These are phyloP conservation scores for Anthracocystis panici-leucophaei DNA, from an alignment of 1,284 basidiomycete genomes.

Conservation along the genomic window DNA sequence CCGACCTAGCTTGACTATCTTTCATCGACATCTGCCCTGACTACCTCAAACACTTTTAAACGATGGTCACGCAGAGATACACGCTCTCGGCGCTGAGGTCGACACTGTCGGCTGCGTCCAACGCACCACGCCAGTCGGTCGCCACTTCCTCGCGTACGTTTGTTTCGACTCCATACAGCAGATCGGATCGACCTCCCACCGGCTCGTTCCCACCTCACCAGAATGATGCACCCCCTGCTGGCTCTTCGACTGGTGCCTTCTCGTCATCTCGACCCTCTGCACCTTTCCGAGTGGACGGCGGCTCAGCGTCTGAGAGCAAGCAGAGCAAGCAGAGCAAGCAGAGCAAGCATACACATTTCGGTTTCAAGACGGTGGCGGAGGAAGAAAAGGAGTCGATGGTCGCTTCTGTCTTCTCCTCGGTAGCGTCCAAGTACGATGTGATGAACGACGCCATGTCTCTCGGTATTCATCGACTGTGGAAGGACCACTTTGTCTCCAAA, in stretches of 20 bases:
- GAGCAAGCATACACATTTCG: slow-evolving; percentile 79
- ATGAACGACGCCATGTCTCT: slow-evolving; percentile 99
- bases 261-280: slow-evolving; percentile 24
- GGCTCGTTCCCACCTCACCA: slow-evolving; percentile 57
- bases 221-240: slow-evolving; percentile 17
- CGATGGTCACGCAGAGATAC: slow-evolving; percentile 48
- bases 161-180: slow-evolving; percentile 43
- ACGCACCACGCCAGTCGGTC: slow-evolving; percentile 31
- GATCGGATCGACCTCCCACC: slow-evolving; percentile 36
- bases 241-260: slow-evolving; percentile 12
- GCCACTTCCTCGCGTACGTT: slow-evolving; percentile 43
- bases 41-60: neutral
- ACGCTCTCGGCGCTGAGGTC: slow-evolving; percentile 46
- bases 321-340: too few species aligned
- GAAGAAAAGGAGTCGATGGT: slow-evolving; percentile 80
- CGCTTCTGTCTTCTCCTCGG: slow-evolving; percentile 92
- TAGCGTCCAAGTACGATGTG: slow-evolving; percentile 94
- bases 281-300: slow-evolving; percentile 21
- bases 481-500: slow-evolving; percentile 85
- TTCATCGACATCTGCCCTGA: neutral
- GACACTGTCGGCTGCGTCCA: slow-evolving; percentile 43
- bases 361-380: slow-evolving; percentile 87
- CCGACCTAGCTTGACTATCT: neutral
- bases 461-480: slow-evolving; percentile 97
- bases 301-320: slow-evolving; percentile 33